These are phyloP conservation scores for Ogataea naganishii DNA, from an alignment of 805 yeast species.

Conservation along the genomic window DNA sequence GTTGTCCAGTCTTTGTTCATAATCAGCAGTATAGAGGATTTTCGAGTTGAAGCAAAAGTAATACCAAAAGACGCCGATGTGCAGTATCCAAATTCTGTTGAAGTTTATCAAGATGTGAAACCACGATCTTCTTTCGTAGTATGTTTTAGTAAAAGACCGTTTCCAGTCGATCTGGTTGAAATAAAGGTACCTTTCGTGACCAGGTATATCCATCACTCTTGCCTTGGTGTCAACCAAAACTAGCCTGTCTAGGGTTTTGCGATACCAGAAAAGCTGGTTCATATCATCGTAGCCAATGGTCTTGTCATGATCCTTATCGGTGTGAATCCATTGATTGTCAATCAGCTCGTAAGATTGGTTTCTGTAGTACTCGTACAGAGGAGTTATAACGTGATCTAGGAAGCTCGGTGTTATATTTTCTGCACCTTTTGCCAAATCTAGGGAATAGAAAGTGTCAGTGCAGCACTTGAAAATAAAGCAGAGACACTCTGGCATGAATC, in stretches of 20 bases:
- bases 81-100: constrained; percentile 74
- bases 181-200: constrained; percentile 44
- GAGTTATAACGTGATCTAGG: constrained; percentile 65
- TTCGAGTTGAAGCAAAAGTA: constrained; percentile 64
- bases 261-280: constrained; percentile 82
- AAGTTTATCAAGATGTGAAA: constrained; percentile 64
- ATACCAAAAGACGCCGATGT: constrained; percentile 67
- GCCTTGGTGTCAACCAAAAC: constrained; percentile 33
- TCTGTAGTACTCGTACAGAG: constrained; percentile 55
- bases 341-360: constrained; percentile 41
- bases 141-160: constrained; percentile 65
- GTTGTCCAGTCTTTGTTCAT: constrained; percentile 43
- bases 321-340: constrained; percentile 34
- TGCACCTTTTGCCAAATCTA: constrained; percentile 28
- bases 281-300: constrained; percentile 86
- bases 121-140: constrained; percentile 70
- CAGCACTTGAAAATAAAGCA: constrained; percentile 83
- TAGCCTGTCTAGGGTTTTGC: constrained; percentile 56
- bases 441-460: constrained; percentile 50
- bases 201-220: constrained; percentile 43
- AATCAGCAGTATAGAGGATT: constrained; percentile 53
- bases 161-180: constrained; percentile 58
- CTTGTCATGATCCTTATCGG: constrained; percentile 56
- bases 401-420: constrained; percentile 29
- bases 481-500: constrained; percentile 85